A percentile compares a stretch with the other conserved stretches of the same genome.
These are phyloP conservation scores for Colletotrichum sp. DNA, from an alignment of 2,329 filamentous ascomycete species.

Conservation along the genomic window DNA sequence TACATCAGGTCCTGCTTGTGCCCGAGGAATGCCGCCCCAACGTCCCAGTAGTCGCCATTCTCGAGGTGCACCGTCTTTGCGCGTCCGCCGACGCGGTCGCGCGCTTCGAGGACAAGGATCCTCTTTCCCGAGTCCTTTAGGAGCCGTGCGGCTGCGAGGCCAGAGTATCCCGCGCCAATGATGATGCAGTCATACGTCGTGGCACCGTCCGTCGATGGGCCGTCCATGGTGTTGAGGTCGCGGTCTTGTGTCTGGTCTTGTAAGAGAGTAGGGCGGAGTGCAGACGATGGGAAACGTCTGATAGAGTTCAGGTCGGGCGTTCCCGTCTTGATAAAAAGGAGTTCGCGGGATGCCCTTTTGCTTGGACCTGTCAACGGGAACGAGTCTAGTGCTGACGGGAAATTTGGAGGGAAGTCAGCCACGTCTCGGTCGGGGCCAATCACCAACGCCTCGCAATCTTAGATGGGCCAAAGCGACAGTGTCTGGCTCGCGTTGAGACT, in stretches of 20 bases:
- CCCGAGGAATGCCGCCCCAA: slow-evolving; percentile 25
- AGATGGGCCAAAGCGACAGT: neutral
- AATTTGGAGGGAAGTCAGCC: neutral
- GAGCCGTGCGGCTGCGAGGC: slow-evolving; percentile 9
- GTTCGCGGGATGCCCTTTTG: neutral
- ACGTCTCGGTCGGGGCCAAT: neutral
- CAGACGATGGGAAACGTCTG: neutral
- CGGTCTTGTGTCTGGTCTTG: neutral
- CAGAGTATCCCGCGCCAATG: slow-evolving; percentile 18
- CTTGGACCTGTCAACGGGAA: neutral
- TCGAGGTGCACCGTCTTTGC: slow-evolving; percentile 7
- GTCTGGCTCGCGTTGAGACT: neutral
- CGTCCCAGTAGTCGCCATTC: slow-evolving; percentile 22
- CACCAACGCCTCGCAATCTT: neutral
- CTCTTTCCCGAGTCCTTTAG: slow-evolving; percentile 12
- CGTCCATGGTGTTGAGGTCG: neutral
- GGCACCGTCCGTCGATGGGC: neutral
- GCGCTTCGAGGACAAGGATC: slow-evolving; percentile 14
- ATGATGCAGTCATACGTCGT: slow-evolving; percentile 19
- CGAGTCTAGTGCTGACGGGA: neutral
- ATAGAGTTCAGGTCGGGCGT: neutral
- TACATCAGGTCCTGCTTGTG: slow-evolving; percentile 22
- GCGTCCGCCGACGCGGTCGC: slow-evolving; percentile 20
- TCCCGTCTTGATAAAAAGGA: neutral
- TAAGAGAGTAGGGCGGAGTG: neutral